Conservation (phyloP, 805 yeast species). For the Clavispora asparagi region DNA sequence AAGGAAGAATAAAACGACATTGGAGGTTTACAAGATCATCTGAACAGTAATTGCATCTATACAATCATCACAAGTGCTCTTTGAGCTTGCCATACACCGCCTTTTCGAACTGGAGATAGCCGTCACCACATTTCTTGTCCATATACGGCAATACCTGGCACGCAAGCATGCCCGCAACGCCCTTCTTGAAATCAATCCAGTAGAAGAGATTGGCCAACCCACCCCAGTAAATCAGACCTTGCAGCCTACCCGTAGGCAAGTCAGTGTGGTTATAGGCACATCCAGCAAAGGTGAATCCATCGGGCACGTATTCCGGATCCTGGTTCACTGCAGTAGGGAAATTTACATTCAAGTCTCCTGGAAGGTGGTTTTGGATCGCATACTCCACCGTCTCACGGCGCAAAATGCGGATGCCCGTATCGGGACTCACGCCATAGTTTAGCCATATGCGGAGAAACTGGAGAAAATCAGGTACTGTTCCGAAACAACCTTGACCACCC, state of each 20-base stretch:
- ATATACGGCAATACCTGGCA: conserved; percentile 32
- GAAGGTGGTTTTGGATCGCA: conserved; percentile 30
- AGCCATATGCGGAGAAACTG: conserved; percentile 34
- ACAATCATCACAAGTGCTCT: not conserved
- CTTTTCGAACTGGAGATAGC: conserved; percentile 11
- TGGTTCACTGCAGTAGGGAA: conserved; percentile 15
- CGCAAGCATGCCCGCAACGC: conserved; percentile 36
- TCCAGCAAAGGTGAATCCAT: conserved; percentile 31
- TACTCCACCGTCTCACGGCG: conserved; percentile 23
- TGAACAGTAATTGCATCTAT: too few relatives aligned
- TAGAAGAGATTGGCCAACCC: conserved; percentile 36
- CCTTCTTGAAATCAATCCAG: conserved; percentile 37
- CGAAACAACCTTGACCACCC: conserved; percentile 43
- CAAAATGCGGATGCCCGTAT: conserved; percentile 27
- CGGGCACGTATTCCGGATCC: conserved; percentile 8
- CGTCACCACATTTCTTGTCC: conserved; percentile 15
- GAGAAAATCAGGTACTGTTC: conserved; percentile 33
- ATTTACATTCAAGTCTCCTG: conserved; percentile 15
- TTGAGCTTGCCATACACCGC: conserved; percentile 6
- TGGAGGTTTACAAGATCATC: too few relatives aligned
- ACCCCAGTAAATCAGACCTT: conserved; percentile 33
- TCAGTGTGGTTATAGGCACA: conserved; percentile 22
- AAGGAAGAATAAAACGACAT: too few relatives aligned
- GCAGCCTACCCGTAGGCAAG: conserved; percentile 31
- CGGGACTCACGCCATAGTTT: conserved; percentile 38